phyloP scores from a whole-genome alignment of 495 filamentous ascomycete species.

The Penicillium malachiteum region DNA sequence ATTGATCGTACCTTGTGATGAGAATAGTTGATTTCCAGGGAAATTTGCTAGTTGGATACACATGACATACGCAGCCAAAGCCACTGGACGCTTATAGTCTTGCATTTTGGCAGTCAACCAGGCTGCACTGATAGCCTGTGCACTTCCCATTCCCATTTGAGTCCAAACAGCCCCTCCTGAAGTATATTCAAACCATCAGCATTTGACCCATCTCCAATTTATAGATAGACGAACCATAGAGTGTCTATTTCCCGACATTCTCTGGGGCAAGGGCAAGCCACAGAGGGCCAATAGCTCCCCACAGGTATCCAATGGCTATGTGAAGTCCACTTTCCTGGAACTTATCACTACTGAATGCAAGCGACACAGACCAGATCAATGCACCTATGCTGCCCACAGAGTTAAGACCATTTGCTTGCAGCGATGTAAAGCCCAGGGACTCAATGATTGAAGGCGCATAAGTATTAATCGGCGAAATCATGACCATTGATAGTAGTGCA shows the following conservation, averaged over 20 bases:
- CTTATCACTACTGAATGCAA: slow-evolving; percentile 4
- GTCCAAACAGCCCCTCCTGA: slow-evolving; percentile 4
- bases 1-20: slow-evolving; percentile 3
- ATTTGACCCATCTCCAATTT: neutral
- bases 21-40: slow-evolving; percentile 4
- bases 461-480: slow-evolving; percentile 6
- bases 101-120: slow-evolving; percentile 6
- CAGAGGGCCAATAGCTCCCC: slow-evolving; percentile 2
- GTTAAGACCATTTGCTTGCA: slow-evolving; percentile 6
- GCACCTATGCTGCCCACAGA: slow-evolving; percentile 5
- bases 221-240: neutral
- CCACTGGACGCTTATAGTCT: slow-evolving; percentile 4
- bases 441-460: slow-evolving; percentile 5
- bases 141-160: slow-evolving; percentile 8
- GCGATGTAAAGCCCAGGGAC: slow-evolving; percentile 1
- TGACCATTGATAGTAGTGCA: slow-evolving; percentile 3
- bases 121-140: slow-evolving; percentile 5
- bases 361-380: slow-evolving; percentile 7
- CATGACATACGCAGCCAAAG: slow-evolving; percentile 7
- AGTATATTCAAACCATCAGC: neutral
- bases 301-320: slow-evolving; percentile 2
- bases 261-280: slow-evolving; percentile 5
- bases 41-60: slow-evolving; percentile 8
- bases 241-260: slow-evolving; percentile 3
- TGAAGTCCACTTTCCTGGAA: slow-evolving; percentile 4